Evolutionary conservation across 2,329 filamentous ascomycete species (phyloP).

Genomic region (Atkinsonella texensis): DNA sequence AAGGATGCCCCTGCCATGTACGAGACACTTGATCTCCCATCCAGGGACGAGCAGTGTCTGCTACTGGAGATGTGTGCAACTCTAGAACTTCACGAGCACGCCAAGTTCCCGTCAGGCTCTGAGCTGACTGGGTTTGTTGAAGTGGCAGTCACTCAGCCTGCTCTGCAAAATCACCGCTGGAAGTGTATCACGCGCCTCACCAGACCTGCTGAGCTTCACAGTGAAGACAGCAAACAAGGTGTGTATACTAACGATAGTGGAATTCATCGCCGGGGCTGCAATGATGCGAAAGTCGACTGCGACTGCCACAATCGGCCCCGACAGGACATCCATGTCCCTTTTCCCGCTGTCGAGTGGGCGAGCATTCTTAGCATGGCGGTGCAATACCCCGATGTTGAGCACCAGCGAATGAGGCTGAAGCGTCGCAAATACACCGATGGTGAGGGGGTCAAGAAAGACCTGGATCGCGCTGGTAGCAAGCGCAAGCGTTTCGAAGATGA

Average conservation of each 20-base stretch:
- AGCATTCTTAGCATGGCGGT: conserved; percentile 45
- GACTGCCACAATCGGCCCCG: conserved; percentile 37
- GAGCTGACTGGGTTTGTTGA: conserved; percentile 49
- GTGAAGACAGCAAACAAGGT: conserved; percentile 28
- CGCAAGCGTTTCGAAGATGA: conserved; percentile 29
- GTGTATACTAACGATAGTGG: conserved; percentile 39
- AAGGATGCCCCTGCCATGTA: conserved; percentile 44
- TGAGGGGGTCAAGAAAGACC: conserved; percentile 21
- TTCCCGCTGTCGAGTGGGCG: conserved; percentile 46
- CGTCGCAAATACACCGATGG: conserved; percentile 19
- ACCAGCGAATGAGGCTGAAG: conserved; percentile 26
- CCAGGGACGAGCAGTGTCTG: conserved; percentile 39
- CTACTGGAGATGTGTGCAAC: conserved; percentile 52
- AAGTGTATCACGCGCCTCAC: conserved; percentile 47
- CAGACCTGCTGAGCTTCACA: conserved; percentile 42
- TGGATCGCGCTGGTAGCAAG: conserved; percentile 24
- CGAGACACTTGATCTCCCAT: conserved; percentile 35
- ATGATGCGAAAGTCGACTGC: conserved; percentile 33
- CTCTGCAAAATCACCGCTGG: conserved; percentile 45
- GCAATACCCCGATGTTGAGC: conserved; percentile 34
- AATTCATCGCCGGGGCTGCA: conserved; percentile 42
- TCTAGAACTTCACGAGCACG: conserved; percentile 44
- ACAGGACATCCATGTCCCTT: conserved; percentile 42
- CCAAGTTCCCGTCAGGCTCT: conserved; percentile 45
- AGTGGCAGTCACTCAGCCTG: conserved; percentile 42